Evolutionary conservation across 2,329 filamentous ascomycete genomes (phyloP).

Genomic region (Thelonectria blattea): DNA sequence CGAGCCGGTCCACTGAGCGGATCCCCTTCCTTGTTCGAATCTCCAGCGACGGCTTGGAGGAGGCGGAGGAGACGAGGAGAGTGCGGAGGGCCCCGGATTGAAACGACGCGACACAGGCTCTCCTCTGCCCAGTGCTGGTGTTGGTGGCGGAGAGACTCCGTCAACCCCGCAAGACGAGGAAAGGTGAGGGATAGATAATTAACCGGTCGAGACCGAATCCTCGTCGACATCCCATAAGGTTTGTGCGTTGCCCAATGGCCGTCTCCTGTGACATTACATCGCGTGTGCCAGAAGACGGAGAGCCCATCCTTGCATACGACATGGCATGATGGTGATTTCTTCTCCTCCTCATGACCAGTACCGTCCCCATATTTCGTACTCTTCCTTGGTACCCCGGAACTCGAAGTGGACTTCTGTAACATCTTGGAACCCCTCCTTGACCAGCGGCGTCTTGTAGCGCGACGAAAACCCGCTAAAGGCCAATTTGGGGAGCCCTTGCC

Average conservation of each 20-base stretch:
- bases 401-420: constrained; percentile 77
- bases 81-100: constrained; percentile 13
- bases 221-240: neutral
- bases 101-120: constrained; percentile 1
- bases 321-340: constrained; percentile 30
- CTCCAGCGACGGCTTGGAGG: neutral
- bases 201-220: neutral
- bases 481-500: constrained; percentile 74
- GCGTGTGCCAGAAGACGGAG: constrained; percentile 11
- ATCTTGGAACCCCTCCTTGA: constrained; percentile 83
- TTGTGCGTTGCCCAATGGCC: neutral
- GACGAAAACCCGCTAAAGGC: constrained; percentile 80
- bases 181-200: neutral
- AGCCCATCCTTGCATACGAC: constrained; percentile 21
- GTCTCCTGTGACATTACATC: constrained; percentile 1
- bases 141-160: constrained; percentile 19
- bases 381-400: constrained; percentile 73
- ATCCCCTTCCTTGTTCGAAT: constrained; percentile 4
- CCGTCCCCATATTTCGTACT: constrained; percentile 73
- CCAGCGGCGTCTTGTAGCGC: constrained; percentile 73
- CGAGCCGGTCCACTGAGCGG: constrained; percentile 22
- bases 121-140: constrained; percentile 2
- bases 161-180: neutral
- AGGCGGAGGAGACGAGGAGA: neutral
- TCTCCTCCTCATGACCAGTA: constrained; percentile 70